Percentiles rank a stretch among this genome's conserved stretches.
phyloP scores from a whole-genome alignment of 139 green algal species.

The Raphidocelis subcapitata region DNA sequence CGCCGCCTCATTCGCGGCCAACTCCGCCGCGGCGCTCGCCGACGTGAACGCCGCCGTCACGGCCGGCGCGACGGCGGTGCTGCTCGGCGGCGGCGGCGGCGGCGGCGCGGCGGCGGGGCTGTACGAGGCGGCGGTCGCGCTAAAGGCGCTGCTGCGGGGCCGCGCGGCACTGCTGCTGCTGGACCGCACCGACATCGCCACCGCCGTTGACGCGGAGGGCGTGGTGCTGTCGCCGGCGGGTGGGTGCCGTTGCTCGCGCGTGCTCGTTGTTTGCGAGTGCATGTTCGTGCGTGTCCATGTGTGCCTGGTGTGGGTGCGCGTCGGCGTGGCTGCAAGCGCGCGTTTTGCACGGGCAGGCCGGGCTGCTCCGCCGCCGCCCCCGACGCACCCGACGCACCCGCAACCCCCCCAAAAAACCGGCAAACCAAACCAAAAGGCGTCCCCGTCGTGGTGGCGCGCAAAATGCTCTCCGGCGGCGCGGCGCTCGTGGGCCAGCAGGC shows the following conservation, averaged over 20 bases:
- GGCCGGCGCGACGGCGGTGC: constrained; percentile 64
- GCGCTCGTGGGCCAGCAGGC: constrained; percentile 71
- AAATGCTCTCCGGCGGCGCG: constrained; percentile 57
- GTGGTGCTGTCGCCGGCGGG: constrained; percentile 77
- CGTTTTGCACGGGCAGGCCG: too few species aligned
- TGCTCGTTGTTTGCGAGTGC: too few species aligned
- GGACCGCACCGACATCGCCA: constrained; percentile 88
- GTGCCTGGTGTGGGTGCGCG: too few species aligned
- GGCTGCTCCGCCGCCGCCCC: too few species aligned
- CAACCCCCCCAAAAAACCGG: too few species aligned
- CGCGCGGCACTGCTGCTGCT: constrained; percentile 78
- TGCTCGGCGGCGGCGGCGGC: constrained; percentile 41
- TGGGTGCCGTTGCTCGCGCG: constrained; percentile 1
- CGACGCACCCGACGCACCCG: too few species aligned
- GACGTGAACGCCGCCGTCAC: constrained; percentile 42
- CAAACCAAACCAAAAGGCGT: too few species aligned
- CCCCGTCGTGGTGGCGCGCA: constrained; percentile 83
- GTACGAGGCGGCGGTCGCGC: constrained; percentile 74
- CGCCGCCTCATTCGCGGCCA: constrained; percentile 37
- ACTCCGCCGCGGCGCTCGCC: not conserved
- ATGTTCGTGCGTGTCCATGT: too few species aligned
- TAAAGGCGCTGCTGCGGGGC: constrained; percentile 74
- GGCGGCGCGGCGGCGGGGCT: constrained; percentile 47
- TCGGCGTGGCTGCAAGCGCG: too few species aligned
- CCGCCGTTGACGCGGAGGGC: constrained; percentile 79